Evolutionary conservation across 371 early-diverging fungal genomes (phyloP), one percentile per base, ranked within the genome.

Genomic region (Umbelopsis sp.): DNA sequence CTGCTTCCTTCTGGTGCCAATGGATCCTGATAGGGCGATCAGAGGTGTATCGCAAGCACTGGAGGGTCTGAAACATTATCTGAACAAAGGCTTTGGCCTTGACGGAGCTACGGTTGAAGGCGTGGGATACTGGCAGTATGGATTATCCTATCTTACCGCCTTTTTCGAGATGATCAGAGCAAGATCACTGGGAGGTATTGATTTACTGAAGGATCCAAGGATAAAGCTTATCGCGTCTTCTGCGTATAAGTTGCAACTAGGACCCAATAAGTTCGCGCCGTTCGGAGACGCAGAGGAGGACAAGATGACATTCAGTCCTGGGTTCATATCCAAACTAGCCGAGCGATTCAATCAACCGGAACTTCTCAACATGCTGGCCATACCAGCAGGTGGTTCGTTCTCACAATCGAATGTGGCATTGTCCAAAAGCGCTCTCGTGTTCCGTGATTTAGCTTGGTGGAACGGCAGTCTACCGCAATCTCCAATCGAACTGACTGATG

Each of bases 271-370:
- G n/a, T 57, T 57, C 29, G 57, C 57, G 14, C 57, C 57, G 9
- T 57, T 57, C n/a, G 57, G 29, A 25, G 57, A 57, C n/a, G 57
- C 57, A 35, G 57, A 57, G 35, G 57, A 57, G 18, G 57, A 57
- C 12, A 57, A 57, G 57, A 57, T 57, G 57, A 57, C 57, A 14
- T 57, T 57, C 35, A 57, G 32, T 6, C 57, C 57, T 6, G 57
- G 57, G 0, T 57, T 57, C n/a, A 18, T 57, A 6, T 57, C 57
- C 9, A 57, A 37, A 35, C 12, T 57, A 11, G 22, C 57, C n/a
- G 57, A 35, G 18, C 11, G 57, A 35, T 35, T 57, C 0, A 18
- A 29, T 29, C 57, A 57, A 7, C 57, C 57, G 37, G 57, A 35
- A 35, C n/a, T 57, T 29, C 29, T 3, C 1, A 57, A 57, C 16